These are phyloP conservation scores for Russula emetica DNA, from an alignment of 768 basidiomycete species.

Conservation along the genomic window DNA sequence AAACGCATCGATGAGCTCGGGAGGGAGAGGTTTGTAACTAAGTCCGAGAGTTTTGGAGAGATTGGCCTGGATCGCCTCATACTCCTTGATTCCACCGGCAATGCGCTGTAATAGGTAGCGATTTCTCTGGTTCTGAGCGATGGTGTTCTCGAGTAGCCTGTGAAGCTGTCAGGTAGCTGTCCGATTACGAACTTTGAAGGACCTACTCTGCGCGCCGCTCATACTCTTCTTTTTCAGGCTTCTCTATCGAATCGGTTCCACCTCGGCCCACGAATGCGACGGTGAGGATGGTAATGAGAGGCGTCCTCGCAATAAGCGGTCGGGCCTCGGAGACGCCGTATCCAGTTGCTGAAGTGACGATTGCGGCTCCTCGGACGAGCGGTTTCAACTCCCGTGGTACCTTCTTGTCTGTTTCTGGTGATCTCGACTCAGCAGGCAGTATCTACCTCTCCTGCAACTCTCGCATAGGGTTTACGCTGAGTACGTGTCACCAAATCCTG, in stretches of 20 bases:
- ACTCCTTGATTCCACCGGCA: constrained; percentile 58
- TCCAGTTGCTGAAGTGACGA: neutral
- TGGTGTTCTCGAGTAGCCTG: constrained; percentile 59
- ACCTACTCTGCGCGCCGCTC: constrained; percentile 54
- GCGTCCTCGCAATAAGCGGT: constrained; percentile 29
- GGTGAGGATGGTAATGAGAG: constrained; percentile 37
- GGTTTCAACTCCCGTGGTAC: neutral
- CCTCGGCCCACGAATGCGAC: constrained; percentile 29
- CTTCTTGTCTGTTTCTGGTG: constrained; percentile 7
- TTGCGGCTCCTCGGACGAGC: neutral
- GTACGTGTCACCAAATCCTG: constrained; percentile 20
- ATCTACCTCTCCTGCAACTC: neutral
- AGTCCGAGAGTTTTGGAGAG: constrained; percentile 48
- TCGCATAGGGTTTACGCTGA: neutral
- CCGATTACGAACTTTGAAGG: neutral
- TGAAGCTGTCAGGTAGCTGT: constrained; percentile 14
- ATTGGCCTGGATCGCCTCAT: constrained; percentile 54
- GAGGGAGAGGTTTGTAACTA: constrained; percentile 48
- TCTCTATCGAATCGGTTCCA: constrained; percentile 45
- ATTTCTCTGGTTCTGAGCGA: constrained; percentile 59
- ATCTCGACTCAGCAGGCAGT: neutral
- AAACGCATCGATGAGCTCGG: constrained; percentile 68
- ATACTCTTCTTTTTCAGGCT: constrained; percentile 51
- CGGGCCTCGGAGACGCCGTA: neutral
- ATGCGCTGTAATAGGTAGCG: constrained; percentile 66